phyloP scores from a whole-genome alignment of 1,139 yeast species.

The Magnusiomyces suaveolens region DNA sequence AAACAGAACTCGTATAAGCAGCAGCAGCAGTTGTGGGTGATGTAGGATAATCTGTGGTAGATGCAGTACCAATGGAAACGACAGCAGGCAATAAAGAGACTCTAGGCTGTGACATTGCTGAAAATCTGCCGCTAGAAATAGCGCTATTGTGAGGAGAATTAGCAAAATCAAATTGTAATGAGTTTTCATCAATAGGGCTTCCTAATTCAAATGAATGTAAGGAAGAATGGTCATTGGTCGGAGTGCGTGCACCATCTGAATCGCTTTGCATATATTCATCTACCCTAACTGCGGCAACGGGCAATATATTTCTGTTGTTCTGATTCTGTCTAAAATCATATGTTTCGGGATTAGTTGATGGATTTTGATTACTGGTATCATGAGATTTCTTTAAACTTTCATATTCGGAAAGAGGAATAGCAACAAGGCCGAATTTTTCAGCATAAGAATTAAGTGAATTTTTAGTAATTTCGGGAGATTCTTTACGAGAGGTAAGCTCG shows the following conservation, averaged over 20 bases:
- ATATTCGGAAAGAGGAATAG: constrained; percentile 30
- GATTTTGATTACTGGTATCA: constrained; percentile 3
- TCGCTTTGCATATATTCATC: background rate
- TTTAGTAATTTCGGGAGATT: constrained; percentile 10
- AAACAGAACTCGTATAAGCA: background rate
- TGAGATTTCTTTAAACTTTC: constrained; percentile 18
- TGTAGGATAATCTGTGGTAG: background rate
- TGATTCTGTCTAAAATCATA: background rate
- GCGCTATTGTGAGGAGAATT: background rate
- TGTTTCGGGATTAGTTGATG: background rate
- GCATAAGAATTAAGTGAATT: constrained; percentile 19
- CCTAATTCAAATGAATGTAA: background rate
- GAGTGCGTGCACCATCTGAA: background rate
- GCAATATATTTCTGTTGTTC: background rate
- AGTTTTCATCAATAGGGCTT: background rate
- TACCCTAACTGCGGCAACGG: background rate
- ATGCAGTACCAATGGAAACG: background rate
- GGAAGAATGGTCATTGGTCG: background rate
- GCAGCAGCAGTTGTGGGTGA: background rate
- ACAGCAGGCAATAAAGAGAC: background rate
- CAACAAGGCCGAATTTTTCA: constrained; percentile 34
- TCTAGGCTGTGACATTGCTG: background rate
- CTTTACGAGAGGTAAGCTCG: background rate
- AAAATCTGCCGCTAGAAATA: background rate
- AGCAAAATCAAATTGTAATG: background rate